phyloP scores from a whole-genome alignment of 352 stramenopile genomes.

The Globisporangium rhizosaccharum region DNA sequence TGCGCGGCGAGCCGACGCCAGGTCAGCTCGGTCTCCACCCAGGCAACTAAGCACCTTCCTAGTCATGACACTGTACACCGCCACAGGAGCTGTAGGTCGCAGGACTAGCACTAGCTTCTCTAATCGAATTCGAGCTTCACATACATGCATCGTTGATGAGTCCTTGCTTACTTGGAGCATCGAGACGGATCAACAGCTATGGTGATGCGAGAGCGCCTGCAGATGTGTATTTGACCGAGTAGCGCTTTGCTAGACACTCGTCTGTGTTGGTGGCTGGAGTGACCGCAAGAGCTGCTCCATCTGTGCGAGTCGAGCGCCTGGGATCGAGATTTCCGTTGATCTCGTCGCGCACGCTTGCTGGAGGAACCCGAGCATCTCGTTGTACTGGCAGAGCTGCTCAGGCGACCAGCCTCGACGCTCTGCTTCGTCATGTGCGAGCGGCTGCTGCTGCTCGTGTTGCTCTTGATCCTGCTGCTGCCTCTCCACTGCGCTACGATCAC shows the following conservation, averaged over 20 bases:
- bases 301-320: conserved; percentile 27
- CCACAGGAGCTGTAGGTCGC: too few relatives aligned
- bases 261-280: conserved; percentile 12
- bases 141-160: too few relatives aligned
- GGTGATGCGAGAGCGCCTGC: too few relatives aligned
- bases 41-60: conserved; percentile 15
- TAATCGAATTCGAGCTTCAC: too few relatives aligned
- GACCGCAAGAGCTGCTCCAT: conserved; percentile 45
- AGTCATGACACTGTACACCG: background rate
- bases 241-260: too few relatives aligned
- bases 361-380: conserved; percentile 33
- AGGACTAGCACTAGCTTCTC: too few relatives aligned
- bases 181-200: too few relatives aligned
- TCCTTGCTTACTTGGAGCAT: too few relatives aligned
- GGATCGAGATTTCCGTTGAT: conserved; percentile 24
- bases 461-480: background rate
- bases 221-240: too few relatives aligned
- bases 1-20: conserved; percentile 31
- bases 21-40: conserved; percentile 35
- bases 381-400: conserved; percentile 40
- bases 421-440: background rate
- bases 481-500: background rate
- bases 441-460: background rate
- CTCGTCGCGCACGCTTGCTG: conserved; percentile 24
- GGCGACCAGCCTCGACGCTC: conserved; percentile 20